Evolutionary conservation across 2,329 filamentous ascomycete species (phyloP).

Genomic region (Sporothrix euskadiensis): DNA sequence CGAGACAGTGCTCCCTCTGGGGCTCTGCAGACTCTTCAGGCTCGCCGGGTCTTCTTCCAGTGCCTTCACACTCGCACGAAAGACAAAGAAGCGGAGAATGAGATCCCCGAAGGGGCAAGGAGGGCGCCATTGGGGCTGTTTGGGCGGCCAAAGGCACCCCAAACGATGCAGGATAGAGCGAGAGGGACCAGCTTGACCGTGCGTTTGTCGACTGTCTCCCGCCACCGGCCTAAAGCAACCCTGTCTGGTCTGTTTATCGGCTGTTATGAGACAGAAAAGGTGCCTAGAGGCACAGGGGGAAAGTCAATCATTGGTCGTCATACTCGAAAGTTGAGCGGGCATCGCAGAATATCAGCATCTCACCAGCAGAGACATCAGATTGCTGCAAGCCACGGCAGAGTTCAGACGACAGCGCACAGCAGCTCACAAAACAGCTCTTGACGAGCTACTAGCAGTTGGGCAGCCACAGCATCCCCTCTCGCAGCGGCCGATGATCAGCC

Average conservation of each 20-base stretch:
- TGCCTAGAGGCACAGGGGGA: too few relatives aligned
- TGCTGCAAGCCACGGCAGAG: slow-evolving; percentile 1
- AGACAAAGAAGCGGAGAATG: neutral
- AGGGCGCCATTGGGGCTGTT: neutral
- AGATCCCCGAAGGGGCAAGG: neutral
- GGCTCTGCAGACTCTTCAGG: neutral
- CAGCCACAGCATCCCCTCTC: neutral
- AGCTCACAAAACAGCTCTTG: neutral
- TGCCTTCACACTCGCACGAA: neutral
- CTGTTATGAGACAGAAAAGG: neutral
- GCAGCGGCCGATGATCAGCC: neutral
- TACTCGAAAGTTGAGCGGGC: neutral
- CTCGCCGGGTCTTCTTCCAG: neutral
- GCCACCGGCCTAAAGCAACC: neutral
- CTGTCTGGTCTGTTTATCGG: slow-evolving; percentile 2
- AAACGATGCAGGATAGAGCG: neutral
- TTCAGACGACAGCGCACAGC: neutral
- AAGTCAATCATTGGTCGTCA: neutral
- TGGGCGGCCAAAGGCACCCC: neutral
- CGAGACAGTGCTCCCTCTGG: neutral
- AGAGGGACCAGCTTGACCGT: too few relatives aligned
- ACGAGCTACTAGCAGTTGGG: neutral
- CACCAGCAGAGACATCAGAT: neutral
- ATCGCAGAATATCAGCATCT: neutral
- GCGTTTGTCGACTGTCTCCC: neutral